These are phyloP conservation scores for Ceratocystis diversiconidia DNA, from an alignment of 2,329 filamentous ascomycete genomes.

Conservation along the genomic window DNA sequence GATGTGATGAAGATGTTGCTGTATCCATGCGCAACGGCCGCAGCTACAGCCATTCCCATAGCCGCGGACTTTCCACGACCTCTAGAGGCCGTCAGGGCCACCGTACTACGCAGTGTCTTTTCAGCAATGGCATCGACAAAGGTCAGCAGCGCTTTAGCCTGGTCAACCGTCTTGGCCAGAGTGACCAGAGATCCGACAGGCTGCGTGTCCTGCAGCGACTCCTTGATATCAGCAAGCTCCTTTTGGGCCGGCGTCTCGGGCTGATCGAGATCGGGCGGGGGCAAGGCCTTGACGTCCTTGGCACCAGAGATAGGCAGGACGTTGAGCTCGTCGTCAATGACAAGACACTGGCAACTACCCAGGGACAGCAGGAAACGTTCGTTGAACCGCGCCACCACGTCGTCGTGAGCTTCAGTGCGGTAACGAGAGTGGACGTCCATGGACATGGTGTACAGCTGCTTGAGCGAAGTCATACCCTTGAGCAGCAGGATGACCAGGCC, in stretches of 20 bases:
- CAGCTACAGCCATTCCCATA: slow-evolving; percentile 83
- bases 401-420: slow-evolving; percentile 86
- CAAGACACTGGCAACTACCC: slow-evolving; percentile 88
- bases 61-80: slow-evolving; percentile 95
- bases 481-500: slow-evolving; percentile 79
- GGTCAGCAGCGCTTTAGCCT: slow-evolving; percentile 90
- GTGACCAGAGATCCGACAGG: slow-evolving; percentile 73
- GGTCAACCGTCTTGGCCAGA: slow-evolving; percentile 80
- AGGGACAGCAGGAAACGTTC: slow-evolving; percentile 92
- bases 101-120: slow-evolving; percentile 87
- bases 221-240: slow-evolving; percentile 78
- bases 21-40: slow-evolving; percentile 89
- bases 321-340: slow-evolving; percentile 95
- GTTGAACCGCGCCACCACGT: slow-evolving; percentile 93
- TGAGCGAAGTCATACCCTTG: slow-evolving; percentile 93
- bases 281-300: slow-evolving; percentile 72
- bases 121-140: slow-evolving; percentile 94
- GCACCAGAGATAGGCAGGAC: slow-evolving; percentile 93
- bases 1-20: slow-evolving; percentile 99
- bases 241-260: slow-evolving; percentile 55
- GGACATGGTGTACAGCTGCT: slow-evolving; percentile 88
- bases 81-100: slow-evolving; percentile 82
- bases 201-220: slow-evolving; percentile 69
- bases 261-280: slow-evolving; percentile 59
- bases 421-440: slow-evolving; percentile 98